These are phyloP conservation scores for Salix brachista DNA, from an alignment of 345 rosid species.

Conservation along the genomic window DNA sequence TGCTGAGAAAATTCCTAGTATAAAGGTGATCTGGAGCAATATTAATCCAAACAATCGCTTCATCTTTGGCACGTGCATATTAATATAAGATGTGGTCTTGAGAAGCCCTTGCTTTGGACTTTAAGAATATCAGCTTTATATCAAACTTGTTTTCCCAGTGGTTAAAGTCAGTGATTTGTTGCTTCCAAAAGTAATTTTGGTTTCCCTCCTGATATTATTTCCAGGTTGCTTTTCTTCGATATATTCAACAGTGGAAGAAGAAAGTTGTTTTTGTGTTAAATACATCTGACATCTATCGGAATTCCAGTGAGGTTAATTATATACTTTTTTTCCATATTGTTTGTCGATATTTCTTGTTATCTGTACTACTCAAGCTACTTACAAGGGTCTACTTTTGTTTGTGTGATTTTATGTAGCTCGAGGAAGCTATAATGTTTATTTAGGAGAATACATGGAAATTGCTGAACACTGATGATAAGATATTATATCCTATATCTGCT, in stretches of 20 bases:
- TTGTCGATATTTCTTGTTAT: constrained; percentile 8
- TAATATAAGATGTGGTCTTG: neutral
- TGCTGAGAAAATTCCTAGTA: neutral
- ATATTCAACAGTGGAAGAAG: constrained; percentile 94
- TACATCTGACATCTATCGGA: constrained; percentile 85
- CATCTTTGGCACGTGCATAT: neutral
- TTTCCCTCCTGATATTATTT: constrained; percentile 12
- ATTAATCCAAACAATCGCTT: neutral
- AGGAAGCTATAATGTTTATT: constrained; percentile 77
- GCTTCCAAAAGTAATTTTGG: neutral
- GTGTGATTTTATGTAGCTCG: constrained; percentile 55
- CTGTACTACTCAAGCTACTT: neutral
- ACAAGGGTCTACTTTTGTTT: constrained; percentile 3
- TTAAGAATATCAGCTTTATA: neutral
- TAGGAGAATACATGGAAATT: constrained; percentile 70
- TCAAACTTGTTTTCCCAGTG: neutral
- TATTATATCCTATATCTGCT: constrained; percentile 77
- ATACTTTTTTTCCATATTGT: constrained; percentile 3
- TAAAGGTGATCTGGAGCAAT: neutral
- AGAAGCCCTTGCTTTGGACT: neutral
- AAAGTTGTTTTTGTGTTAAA: constrained; percentile 84
- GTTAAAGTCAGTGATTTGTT: neutral
- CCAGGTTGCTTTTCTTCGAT: constrained; percentile 88
- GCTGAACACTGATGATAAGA: constrained; percentile 65
- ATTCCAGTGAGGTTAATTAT: constrained; percentile 58